phyloP scores from a whole-genome alignment of 495 filamentous ascomycete species.

The Neurospora cerealis region DNA sequence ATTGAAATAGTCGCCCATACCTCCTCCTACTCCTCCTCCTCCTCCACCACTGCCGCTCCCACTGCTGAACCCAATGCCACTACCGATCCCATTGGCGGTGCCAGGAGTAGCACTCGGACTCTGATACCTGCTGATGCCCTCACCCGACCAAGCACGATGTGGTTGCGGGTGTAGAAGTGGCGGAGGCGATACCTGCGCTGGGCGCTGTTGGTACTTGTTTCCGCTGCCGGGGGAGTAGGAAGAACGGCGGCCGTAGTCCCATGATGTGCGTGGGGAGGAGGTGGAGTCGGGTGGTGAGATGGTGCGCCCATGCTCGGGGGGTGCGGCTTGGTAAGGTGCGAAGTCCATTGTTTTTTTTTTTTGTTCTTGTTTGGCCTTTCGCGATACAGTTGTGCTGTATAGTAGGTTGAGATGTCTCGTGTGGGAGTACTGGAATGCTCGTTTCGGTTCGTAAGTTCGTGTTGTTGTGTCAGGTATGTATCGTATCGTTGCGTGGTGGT shows the following conservation, averaged over 20 bases:
- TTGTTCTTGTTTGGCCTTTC: not conserved
- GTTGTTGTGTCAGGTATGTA: not conserved
- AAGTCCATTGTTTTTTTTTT: conserved; percentile 59
- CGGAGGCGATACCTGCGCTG: conserved; percentile 29
- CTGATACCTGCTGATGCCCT: conserved; percentile 15
- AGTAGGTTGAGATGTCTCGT: not conserved
- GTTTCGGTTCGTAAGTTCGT: not conserved
- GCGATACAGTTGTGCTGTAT: not conserved
- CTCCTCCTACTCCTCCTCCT: conserved; percentile 7
- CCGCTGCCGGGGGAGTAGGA: conserved; percentile 35
- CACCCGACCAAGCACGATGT: conserved; percentile 38
- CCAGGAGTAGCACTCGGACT: conserved; percentile 6
- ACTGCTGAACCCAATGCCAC: not conserved
- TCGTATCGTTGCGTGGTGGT: not conserved
- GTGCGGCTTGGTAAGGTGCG: conserved; percentile 86
- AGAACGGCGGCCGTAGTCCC: conserved; percentile 26
- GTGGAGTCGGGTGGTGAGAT: conserved; percentile 52
- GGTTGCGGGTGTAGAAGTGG: conserved; percentile 42
- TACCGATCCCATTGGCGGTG: not conserved
- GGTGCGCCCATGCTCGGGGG: conserved; percentile 64
- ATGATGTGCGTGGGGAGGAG: conserved; percentile 42
- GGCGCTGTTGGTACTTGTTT: conserved; percentile 25
- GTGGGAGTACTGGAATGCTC: not conserved
- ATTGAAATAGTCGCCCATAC: conserved; percentile 26
- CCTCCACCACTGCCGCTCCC: not conserved